A percentile compares a stretch with the other conserved stretches of the same genome.
These are phyloP conservation scores for Cladophialophora exuberans DNA, from an alignment of 2,329 filamentous ascomycete genomes.

Conservation along the genomic window DNA sequence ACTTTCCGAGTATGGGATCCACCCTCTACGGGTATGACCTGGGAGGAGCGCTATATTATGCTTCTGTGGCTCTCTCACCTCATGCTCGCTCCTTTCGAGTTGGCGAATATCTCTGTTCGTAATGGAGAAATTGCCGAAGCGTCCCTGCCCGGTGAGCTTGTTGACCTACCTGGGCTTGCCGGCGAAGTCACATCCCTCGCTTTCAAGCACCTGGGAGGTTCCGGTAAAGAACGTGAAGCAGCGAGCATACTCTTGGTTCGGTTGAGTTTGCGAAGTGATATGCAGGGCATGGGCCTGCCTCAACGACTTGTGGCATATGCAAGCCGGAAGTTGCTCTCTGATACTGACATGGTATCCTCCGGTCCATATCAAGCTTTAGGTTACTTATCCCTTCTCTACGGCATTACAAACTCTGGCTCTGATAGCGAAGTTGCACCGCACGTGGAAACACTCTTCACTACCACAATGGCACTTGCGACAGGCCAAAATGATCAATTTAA, in stretches of 20 bases:
- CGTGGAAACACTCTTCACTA: slow-evolving; percentile 67
- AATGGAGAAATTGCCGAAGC: slow-evolving; percentile 1
- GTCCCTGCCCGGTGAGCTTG: slow-evolving; percentile 52
- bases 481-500: slow-evolving; percentile 54
- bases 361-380: slow-evolving; percentile 79
- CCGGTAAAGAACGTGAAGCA: slow-evolving; percentile 87
- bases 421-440: slow-evolving; percentile 73
- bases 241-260: slow-evolving; percentile 82
- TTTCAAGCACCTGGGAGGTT: slow-evolving; percentile 69
- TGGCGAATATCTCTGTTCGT: slow-evolving; percentile 74
- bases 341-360: slow-evolving; percentile 40
- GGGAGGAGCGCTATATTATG: slow-evolving; percentile 88
- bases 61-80: slow-evolving; percentile 86
- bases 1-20: slow-evolving; percentile 33
- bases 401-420: slow-evolving; percentile 71
- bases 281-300: slow-evolving; percentile 77
- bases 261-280: slow-evolving; percentile 81
- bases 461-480: slow-evolving; percentile 63
- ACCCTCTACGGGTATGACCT: slow-evolving; percentile 58
- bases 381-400: slow-evolving; percentile 76
- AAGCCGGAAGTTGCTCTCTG: slow-evolving; percentile 60
- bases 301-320: slow-evolving; percentile 72
- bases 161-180: slow-evolving; percentile 69
- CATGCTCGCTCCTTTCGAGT: slow-evolving; percentile 84
- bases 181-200: slow-evolving; percentile 71